These are phyloP conservation scores for Suillus clintonianus DNA, from an alignment of 768 basidiomycete genomes.

Conservation along the genomic window DNA sequence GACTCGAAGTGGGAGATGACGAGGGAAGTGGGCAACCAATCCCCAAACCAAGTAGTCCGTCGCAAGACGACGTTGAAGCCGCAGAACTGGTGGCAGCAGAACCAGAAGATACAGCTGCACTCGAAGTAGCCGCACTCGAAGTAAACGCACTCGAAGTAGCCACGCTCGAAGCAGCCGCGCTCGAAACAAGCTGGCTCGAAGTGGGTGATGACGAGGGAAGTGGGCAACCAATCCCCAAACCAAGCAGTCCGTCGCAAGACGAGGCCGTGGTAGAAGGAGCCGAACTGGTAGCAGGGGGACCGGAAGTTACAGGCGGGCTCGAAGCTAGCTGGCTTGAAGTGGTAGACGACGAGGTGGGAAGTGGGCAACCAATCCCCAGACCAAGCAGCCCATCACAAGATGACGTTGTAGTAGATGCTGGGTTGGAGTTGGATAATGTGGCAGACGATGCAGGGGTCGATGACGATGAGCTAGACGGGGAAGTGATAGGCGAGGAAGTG, in stretches of 20 bases:
- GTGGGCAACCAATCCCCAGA: slow-evolving; percentile 13
- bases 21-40: slow-evolving; percentile 13
- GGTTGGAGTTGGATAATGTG: background rate
- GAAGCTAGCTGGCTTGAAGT: slow-evolving; percentile 4
- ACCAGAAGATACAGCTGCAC: too few relatives aligned
- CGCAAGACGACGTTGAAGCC: background rate
- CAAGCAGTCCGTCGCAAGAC: slow-evolving; percentile 13
- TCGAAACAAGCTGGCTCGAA: background rate
- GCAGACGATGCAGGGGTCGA: background rate
- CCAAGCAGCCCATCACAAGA: slow-evolving; percentile 13
- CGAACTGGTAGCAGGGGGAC: background rate
- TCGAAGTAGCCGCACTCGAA: too few relatives aligned
- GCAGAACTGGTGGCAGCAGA: too few relatives aligned
- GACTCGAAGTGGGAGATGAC: slow-evolving; percentile 5
- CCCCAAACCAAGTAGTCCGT: slow-evolving; percentile 19
- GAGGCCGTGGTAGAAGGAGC: slow-evolving; percentile 3
- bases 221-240: slow-evolving; percentile 11
- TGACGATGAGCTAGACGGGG: background rate
- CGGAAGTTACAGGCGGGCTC: slow-evolving; percentile 5
- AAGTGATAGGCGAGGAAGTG: background rate
- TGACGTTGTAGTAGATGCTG: slow-evolving; percentile 1
- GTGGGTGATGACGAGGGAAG: background rate
- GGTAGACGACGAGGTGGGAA: slow-evolving; percentile 1
- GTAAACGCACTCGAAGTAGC: background rate
- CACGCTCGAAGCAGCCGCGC: background rate